Base-by-base conservation (phyloP, 2,329 filamentous ascomycete genomes). In the Tolypocladium tropicale region DNA sequence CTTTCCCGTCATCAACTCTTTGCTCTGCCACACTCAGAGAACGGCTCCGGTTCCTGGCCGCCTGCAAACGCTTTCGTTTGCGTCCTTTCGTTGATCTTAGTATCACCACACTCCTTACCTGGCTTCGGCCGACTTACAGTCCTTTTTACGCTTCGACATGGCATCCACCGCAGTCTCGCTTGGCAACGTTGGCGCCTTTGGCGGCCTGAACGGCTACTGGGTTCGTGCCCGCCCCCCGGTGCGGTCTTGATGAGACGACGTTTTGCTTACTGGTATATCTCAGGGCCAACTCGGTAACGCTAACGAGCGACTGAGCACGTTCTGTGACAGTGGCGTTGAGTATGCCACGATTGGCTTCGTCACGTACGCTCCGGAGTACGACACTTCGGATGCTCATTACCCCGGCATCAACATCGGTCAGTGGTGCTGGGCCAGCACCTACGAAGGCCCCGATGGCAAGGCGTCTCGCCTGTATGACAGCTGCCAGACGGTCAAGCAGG, bases 221-320 rank as follows among this genome's bases (percentile, higher is more conserved):
- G 71, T 72, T 64, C 49, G 67, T 60, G 46, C 9, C n/a, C 12
- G 30, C 14, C n/a, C 36, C 23, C 36, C 10, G 16, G n/a, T 4
- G 52, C 21, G 32, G 14, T 16, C 32, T 7, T 55, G 12, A 16
- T 14, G 41, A n/a, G n/a, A n/a, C n/a, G 30, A 41, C 23, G 5
- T 10, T 25, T 14, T 6, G n/a, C n/a, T 23, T 6, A 32, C 34
- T 48, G 34, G 41, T 14, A 53, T 30, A 11, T 53, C 33, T 1
- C 34, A 74, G 72, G 73, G 74, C 14, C 73, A 75, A 66, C n/a
- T n/a, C n/a, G n/a, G n/a, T n/a, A n/a, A n/a, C n/a, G 56, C 60
- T 21, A 64, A 66, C 6, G 54, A 4, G 6, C 18, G 54, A 30
- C 69, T 72, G 25, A 52, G 64, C 28, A 66, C 62, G 11, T 69